Evolutionary conservation across 495 filamentous ascomycete genomes (phyloP).

Genomic region (Lineolata rhizophorae): DNA sequence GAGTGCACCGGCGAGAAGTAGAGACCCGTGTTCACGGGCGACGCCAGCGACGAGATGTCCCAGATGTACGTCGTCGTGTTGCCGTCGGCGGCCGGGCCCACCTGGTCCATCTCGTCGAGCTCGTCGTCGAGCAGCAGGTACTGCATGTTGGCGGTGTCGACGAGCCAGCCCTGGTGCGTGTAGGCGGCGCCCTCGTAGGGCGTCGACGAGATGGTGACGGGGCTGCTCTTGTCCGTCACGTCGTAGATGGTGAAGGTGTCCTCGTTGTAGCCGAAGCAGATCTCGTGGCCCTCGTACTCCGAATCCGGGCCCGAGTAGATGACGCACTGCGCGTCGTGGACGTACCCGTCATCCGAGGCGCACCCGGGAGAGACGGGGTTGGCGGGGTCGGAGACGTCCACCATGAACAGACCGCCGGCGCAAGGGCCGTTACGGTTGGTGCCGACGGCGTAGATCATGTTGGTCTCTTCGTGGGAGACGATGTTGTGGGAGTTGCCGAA

Average conservation of each 20-base stretch:
- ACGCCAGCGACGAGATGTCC: slow-evolving; percentile 11
- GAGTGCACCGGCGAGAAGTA: slow-evolving; percentile 25
- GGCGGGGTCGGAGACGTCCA: slow-evolving; percentile 4
- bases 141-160: slow-evolving; percentile 27
- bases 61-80: slow-evolving; percentile 14
- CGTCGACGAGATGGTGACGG: slow-evolving; percentile 30
- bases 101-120: slow-evolving; percentile 28
- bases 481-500: slow-evolving; percentile 6
- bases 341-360: slow-evolving; percentile 5
- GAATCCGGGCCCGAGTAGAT: slow-evolving; percentile 33
- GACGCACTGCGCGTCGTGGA: slow-evolving; percentile 27
- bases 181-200: slow-evolving; percentile 34
- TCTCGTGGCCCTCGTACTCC: slow-evolving; percentile 28
- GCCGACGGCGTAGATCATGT: slow-evolving; percentile 4
- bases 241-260: slow-evolving; percentile 27
- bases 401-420: slow-evolving; percentile 2
- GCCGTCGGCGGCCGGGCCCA: slow-evolving; percentile 12
- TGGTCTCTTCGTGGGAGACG: slow-evolving; percentile 3
- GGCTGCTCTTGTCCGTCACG: slow-evolving; percentile 27
- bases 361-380: slow-evolving; percentile 6
- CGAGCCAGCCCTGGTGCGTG: slow-evolving; percentile 39
- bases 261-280: slow-evolving; percentile 39
- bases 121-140: slow-evolving; percentile 40
- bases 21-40: slow-evolving; percentile 27
- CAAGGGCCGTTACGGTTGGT: slow-evolving; percentile 2